Percentiles rank a stretch among this genome's conserved stretches.
phyloP scores from a whole-genome alignment of 1,284 basidiomycete genomes.

The Somion occarium region DNA sequence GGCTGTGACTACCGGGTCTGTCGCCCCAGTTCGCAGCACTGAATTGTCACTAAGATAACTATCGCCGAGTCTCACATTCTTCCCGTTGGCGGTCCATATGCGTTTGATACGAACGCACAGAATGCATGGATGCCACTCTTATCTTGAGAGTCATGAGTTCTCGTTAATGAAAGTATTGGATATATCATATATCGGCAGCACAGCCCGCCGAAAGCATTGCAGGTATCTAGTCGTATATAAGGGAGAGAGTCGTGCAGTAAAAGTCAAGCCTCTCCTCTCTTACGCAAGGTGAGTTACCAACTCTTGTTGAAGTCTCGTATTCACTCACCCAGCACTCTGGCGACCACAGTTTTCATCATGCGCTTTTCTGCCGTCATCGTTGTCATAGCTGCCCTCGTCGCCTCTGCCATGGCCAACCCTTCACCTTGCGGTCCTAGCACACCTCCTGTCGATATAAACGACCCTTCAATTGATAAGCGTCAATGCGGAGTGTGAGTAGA shows the following conservation, averaged over 20 bases:
- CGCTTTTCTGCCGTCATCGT: conserved; percentile 16
- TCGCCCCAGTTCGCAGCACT: no score
- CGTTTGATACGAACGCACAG: no score
- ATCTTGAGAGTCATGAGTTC: no score
- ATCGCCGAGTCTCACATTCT: no score
- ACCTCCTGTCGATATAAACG: conserved; percentile 3
- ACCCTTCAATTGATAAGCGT: background rate
- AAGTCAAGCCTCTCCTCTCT: background rate
- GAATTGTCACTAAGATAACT: no score
- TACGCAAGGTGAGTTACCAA: background rate
- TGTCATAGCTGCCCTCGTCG: conserved; percentile 13
- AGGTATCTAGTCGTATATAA: background rate
- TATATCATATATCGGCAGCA: background rate
- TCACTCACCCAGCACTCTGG: background rate
- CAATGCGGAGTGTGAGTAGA: conserved; percentile 6
- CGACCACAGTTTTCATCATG: conserved; percentile 14
- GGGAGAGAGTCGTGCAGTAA: background rate
- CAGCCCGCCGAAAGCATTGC: background rate
- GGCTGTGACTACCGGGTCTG: no score
- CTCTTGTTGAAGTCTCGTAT: background rate
- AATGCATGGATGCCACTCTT: no score
- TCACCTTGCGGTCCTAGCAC: conserved; percentile 2
- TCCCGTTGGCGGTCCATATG: no score
- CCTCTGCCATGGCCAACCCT: conserved; percentile 7
- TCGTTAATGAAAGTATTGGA: background rate